A percentile compares a stretch with the other conserved stretches of the same genome.
These are phyloP conservation scores for Phytophthora pseudosyringae DNA, from an alignment of 352 stramenopile species.

Conservation along the genomic window DNA sequence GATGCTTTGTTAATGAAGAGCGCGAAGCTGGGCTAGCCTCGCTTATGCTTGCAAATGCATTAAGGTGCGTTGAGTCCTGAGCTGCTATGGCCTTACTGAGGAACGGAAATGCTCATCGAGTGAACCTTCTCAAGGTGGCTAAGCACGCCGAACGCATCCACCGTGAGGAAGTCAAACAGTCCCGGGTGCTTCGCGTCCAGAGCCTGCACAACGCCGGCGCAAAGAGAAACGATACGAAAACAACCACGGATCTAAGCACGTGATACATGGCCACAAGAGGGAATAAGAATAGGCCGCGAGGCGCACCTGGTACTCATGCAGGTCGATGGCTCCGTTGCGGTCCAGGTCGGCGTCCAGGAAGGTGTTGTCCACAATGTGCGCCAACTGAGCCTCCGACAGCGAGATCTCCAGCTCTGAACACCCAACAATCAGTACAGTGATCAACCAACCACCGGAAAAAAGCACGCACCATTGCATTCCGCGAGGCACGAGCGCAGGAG, in stretches of 20 bases:
- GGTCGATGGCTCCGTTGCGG: conserved; percentile 76
- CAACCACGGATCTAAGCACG: too few relatives aligned
- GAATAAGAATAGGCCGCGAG: neutral
- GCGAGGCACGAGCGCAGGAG: conserved; percentile 83
- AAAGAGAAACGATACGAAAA: neutral
- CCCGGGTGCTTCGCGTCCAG: conserved; percentile 84
- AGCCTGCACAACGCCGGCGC: conserved; percentile 35
- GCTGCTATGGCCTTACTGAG: conserved; percentile 39
- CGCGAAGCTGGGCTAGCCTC: conserved; percentile 23
- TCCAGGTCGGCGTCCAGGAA: conserved; percentile 85
- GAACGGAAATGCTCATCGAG: conserved; percentile 66
- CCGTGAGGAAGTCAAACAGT: conserved; percentile 87
- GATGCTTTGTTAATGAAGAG: conserved; percentile 34
- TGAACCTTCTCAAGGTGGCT: conserved; percentile 88
- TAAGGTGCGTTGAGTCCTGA: conserved; percentile 3
- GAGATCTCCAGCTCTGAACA: conserved; percentile 77
- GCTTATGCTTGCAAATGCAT: conserved; percentile 29
- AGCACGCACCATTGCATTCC: conserved; percentile 76
- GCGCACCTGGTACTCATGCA: conserved; percentile 81
- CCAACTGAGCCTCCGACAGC: conserved; percentile 77
- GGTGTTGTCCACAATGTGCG: conserved; percentile 83
- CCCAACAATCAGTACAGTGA: conserved; percentile 13
- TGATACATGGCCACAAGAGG: neutral
- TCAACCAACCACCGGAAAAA: conserved; percentile 1
- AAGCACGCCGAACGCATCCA: conserved; percentile 83